Base-by-base conservation (phyloP, 202 grass and related monocot genomes). In the Setaria viridis region DNA sequence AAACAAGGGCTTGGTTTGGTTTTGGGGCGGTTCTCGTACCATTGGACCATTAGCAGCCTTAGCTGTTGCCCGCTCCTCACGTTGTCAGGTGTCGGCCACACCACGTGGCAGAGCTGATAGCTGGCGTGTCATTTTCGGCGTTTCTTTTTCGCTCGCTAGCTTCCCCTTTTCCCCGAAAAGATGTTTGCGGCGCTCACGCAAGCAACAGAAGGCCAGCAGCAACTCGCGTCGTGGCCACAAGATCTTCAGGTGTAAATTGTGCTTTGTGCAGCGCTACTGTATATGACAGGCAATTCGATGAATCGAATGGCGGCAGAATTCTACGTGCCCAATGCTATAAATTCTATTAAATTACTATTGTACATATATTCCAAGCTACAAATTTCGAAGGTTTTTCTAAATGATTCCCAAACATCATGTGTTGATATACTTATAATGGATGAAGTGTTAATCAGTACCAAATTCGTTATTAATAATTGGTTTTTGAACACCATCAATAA, bases 41-140 rank as follows among this genome's bases (percentile, higher is more conserved):
- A 25, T 25, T 25, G 25, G 25, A 25, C 25, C 25, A 25, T 25
- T 25, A 25, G 25, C 25, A 25, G 25, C 25, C 25, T 25, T 25
- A 25, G 25, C 60, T 47, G 74, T 77, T 70, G 51, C 55, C 67
- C 45, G 84, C 77, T 20, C 33, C 46, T 80, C 84, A 42, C 75
- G 67, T 80, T 48, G n/a, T 19, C 37, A 25, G 39, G 55, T 5
- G 7, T 15, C 3, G 32, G 32, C 12, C n/a, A 3, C 21, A 56
- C 54, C 71, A 77, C 77, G 54, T 81, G 82, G 77, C 87, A 0
- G 7, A 4, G 42, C 35, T 0, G 21, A 74, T 55, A 70, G 54
- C 5, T 33, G 60, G 21, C 25, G 70, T 46, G 82, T 62, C 82
- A 77, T 77, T 89, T 81, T 89, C 83, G 8, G 1, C 19, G 62